Base-by-base conservation (phyloP, 202 grass and related monocot species). In the Thinopyrum obtusiflorum region DNA sequence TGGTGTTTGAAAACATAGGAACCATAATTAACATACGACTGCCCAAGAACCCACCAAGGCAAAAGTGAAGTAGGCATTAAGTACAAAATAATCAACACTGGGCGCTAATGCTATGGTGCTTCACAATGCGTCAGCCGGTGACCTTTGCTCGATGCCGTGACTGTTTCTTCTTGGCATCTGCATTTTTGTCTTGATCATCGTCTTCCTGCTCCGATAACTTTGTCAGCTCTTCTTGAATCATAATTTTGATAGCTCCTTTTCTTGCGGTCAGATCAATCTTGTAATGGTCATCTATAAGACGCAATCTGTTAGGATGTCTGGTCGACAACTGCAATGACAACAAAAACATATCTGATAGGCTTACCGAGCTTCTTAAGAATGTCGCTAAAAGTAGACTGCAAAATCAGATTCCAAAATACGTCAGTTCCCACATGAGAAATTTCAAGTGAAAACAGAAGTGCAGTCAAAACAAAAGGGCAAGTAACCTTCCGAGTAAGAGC, bases 301-400 rank as follows among this genome's bases (percentile, higher is more conserved):
- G 17, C 49, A 81, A 40, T 31, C 65, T 77, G 69, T 82, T 37
- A 95, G 42, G 28, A 68, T 18, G 7, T 33, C 28, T 61, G 17
- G 72, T 27, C 32, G 27, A 32, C 33, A 67, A 53, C 13, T 2
- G 13, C 20, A 79, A 74, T 13, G 69, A 61, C 29, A 68, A 79
- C 46, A 31, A 74, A 74, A 80, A 39, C 12, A 78, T 20, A 24
- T 35, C 66, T 80, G 21, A 60, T 85, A 76, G 65, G 25, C 87
- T 90, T 93, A 99, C 97, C 94, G 29, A 99, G 92, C 90, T 94
- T 94, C 89, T 92, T 93, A 69, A 99, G 83, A 84, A 99, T 97
- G 78, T 99, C 97, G 60, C 89, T 99, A 80, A 99, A 99, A 80
- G 97, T 99, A 79, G 94, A 92, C 97, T 99, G 97, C 76, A 89